These are phyloP conservation scores for Meyerozyma smithsonii DNA, from an alignment of 1,139 yeast genomes.

Conservation along the genomic window DNA sequence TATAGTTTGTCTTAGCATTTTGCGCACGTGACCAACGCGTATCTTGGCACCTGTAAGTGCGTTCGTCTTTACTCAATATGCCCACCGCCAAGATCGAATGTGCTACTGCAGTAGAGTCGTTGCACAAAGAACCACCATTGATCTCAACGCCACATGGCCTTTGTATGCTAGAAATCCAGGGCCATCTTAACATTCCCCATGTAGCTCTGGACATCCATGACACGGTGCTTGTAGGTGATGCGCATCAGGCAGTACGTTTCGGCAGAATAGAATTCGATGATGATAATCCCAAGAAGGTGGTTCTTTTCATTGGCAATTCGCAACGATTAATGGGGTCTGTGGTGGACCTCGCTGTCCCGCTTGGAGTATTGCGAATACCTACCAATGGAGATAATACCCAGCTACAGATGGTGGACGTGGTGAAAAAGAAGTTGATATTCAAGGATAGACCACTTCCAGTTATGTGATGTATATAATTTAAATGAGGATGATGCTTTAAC, in stretches of 20 bases:
- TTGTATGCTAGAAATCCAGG: constrained; percentile 64
- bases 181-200: constrained; percentile 55
- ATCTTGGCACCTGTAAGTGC: background rate
- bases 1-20: background rate
- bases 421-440: constrained; percentile 53
- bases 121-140: background rate
- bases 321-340: constrained; percentile 61
- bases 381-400: constrained; percentile 14
- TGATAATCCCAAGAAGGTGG: constrained; percentile 39
- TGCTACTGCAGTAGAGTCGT: background rate
- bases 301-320: constrained; percentile 58
- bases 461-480: constrained; percentile 36
- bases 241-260: constrained; percentile 49
- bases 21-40: background rate
- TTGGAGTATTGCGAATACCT: constrained; percentile 52
- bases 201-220: constrained; percentile 24
- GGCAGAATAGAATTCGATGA: constrained; percentile 55
- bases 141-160: constrained; percentile 55
- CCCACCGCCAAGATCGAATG: background rate
- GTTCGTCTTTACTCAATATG: background rate
- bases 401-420: constrained; percentile 48
- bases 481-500: no score
- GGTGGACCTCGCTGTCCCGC: constrained; percentile 53
- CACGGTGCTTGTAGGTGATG: constrained; percentile 27
- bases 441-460: constrained; percentile 69